Base-by-base conservation (phyloP, 352 stramenopile species). In the Pythium aquatile region DNA sequence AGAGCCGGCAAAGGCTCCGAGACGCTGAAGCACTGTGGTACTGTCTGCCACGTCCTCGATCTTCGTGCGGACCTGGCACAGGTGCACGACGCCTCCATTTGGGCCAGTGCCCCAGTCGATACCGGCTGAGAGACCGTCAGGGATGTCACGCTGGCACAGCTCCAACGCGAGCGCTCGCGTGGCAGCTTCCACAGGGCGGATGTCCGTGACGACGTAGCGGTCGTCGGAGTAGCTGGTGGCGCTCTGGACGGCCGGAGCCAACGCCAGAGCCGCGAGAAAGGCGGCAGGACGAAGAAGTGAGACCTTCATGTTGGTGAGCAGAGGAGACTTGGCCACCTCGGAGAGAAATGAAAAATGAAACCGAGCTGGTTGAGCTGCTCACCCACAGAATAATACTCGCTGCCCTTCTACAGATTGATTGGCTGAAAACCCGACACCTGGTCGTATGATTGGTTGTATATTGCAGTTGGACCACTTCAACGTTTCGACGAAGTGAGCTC, bases 41-140 rank as follows among this genome's bases (percentile, higher is more conserved):
- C 39, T 24, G 1, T 39, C 11, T n/a, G 55, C 40, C 61, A 77
- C 20, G 33, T 39, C 30, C 5, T 59, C 39, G 2, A 66, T 16
- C 6, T n/a, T 17, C 10, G 33, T 37, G 16, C 60, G 60, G 1
- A 46, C 17, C 24, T 80, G 49, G 65, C 65, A 46, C 61, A 61
- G 40, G 26, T 76, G 33, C 51, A 69, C 17, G 35, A 66, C 9
- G 58, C 69, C 33, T 47, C 42, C 39, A 7, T 30, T 49, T 16
- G 59, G 35, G 9, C 32, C 53, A 10, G 26, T 48, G 2, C 39
- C 54, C 70, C 65, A 76, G 16, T 83, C 68, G 46, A 79, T 62
- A 32, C 75, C 75, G 1, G 68, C 74, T 0, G 75, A 73, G 52
- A 73, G 65, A 40, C 37, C 37, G 6, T 24, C 35, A 5, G 37